A percentile compares a stretch with the other conserved stretches of the same genome.
phyloP scores from a whole-genome alignment of 345 rosid species.

The Combretum micranthum region DNA sequence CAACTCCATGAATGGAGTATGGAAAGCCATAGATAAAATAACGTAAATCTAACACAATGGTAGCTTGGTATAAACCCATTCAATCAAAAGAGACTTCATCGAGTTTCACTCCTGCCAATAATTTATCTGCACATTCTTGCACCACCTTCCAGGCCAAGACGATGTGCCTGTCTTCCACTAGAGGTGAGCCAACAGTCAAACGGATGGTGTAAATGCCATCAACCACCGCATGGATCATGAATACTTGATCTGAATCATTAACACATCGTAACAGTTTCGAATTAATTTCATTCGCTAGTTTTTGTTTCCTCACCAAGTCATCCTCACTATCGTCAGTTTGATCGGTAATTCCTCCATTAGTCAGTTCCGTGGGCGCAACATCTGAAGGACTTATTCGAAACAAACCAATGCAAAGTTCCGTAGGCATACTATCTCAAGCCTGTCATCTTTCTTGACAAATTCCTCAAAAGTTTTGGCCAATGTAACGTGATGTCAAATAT shows the following conservation, averaged over 20 bases:
- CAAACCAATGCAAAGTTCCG: conserved; percentile 44
- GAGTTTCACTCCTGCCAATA: no score
- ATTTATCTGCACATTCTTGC: conserved; percentile 20
- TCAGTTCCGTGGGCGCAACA: no score
- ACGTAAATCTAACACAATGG: no score
- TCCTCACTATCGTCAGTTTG: no score
- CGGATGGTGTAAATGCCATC: conserved; percentile 23
- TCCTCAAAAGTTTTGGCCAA: conserved; percentile 40
- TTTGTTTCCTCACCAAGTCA: no score
- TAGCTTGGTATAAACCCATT: no score
- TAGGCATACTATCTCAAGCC: conserved; percentile 28
- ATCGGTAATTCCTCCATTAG: no score
- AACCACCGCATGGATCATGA: conserved; percentile 26
- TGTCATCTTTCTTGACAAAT: conserved; percentile 21
- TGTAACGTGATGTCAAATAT: conserved; percentile 27
- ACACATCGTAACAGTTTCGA: conserved; percentile 21
- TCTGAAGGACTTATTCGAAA: conserved; percentile 28
- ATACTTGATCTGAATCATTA: conserved; percentile 31
- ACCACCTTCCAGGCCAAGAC: conserved; percentile 24
- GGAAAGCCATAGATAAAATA: no score
- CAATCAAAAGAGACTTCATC: no score
- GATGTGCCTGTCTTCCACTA: conserved; percentile 25
- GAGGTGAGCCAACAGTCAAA: conserved; percentile 19
- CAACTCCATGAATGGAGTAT: no score
- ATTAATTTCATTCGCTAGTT: conserved; percentile 27